Evolutionary conservation across 2,329 filamentous ascomycete species (phyloP), one percentile per base, ranked within the genome.

Genomic region (Alternaria consortialis): DNA sequence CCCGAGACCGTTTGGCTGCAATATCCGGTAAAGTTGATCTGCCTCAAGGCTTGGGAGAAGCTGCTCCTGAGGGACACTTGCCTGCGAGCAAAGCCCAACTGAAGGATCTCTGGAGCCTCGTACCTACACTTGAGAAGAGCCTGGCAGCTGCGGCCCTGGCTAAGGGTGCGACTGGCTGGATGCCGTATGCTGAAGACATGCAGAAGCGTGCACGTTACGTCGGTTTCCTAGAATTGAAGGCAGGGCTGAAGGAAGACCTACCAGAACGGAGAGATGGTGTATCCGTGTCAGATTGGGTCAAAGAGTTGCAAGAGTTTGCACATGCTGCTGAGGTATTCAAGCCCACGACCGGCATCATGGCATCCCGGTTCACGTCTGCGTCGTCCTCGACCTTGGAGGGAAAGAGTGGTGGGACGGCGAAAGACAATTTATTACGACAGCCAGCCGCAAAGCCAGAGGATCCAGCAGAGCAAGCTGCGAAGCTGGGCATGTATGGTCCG

Each of bases 311-410:
- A 46, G 88, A 99, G 72, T 97, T 97, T 72, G 83, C 86, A 12
- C 87, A 89, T 56, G 90, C 89, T 5, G 90, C 90, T 0, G 83
- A 88, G 68, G 89, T 98, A 20, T 99, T 98, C 82, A 94, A 92
- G 76, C 95, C 95, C 1, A 92, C 97, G 81, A 92, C 91, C 2
- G 93, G 93, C 0, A 85, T 92, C 64, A 98, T 99, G 93, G 95
- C 94, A 15, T 93, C 91, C 20, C 89, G 94, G 0, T 99, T 99
- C 76, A 97, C 93, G 0, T 87, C 87, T 8, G 83, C 85, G 2
- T 68, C 64, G 0, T 67, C 80, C 4, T 79, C 79, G 5, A 76
- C 73, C 0, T 71, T 79, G 3, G 76, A 57, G 7, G 61, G 46
- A 31, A 61, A 37, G 6, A 23, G 55, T 23, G 47, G 46, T 37